Percentiles rank a stretch among this genome's conserved stretches.
Evolutionary conservation across 2,329 filamentous ascomycete genomes (phyloP).

Genomic region (Dothidotthia symphoricarpi): DNA sequence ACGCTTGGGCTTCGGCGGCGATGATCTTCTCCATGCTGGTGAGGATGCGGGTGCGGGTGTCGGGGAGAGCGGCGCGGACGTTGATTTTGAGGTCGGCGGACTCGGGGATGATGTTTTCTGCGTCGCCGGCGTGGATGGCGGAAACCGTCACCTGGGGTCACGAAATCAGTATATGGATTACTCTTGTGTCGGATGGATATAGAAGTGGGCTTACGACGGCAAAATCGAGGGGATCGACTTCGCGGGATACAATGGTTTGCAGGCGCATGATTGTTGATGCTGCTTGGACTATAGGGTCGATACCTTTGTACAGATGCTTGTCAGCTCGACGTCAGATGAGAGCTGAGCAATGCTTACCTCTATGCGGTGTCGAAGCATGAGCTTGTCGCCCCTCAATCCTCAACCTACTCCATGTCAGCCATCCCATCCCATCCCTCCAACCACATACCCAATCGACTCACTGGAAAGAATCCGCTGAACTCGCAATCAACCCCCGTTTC

Average conservation of each 20-base stretch:
- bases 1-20: slow-evolving; percentile 54
- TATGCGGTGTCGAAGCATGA: slow-evolving; percentile 58
- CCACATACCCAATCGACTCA: slow-evolving; percentile 2
- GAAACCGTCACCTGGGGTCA: slow-evolving; percentile 52
- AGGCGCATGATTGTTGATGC: slow-evolving; percentile 56
- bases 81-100: slow-evolving; percentile 56
- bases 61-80: slow-evolving; percentile 49
- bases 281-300: slow-evolving; percentile 61
- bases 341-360: slow-evolving; percentile 26
- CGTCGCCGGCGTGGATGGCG: slow-evolving; percentile 57
- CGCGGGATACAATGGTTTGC: slow-evolving; percentile 59
- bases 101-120: slow-evolving; percentile 61
- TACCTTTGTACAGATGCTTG: slow-evolving; percentile 48
- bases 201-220: slow-evolving; percentile 47
- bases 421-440: background rate
- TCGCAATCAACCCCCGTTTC: slow-evolving; percentile 43
- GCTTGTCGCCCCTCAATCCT: slow-evolving; percentile 60
- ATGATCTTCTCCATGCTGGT: slow-evolving; percentile 54
- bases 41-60: slow-evolving; percentile 51
- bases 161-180: too few relatives aligned
- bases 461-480: slow-evolving; percentile 43
- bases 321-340: too few relatives aligned
- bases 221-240: slow-evolving; percentile 54
- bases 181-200: too few relatives aligned
- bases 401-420: slow-evolving; percentile 43